Evolutionary conservation across 2,329 filamentous ascomycete species (phyloP), one percentile per base, ranked within the genome.

Genomic region (Furcasterigmium sp.): DNA sequence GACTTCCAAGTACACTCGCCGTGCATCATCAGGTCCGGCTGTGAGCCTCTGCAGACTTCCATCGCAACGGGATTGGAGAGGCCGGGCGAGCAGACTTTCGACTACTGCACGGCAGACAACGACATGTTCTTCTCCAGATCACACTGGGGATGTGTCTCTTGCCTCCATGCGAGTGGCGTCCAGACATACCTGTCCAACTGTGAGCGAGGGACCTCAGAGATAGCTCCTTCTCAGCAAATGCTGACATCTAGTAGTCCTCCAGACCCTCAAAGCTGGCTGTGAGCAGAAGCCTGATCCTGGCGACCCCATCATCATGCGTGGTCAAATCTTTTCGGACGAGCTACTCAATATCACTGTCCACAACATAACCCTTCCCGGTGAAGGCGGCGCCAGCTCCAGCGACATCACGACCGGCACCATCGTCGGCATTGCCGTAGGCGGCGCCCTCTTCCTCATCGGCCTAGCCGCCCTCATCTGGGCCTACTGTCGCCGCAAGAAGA

Each of bases 361-460:
- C 8, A 56, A 58, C 39, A 29, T 50, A 5, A 56, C 59, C 1
- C 39, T 54, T 2, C 51, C 60, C 0, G 46, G 51, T 0, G 50
- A 56, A 1, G 49, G 54, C 4, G 57, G 60, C 1, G 56, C 56
- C 2, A 56, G 49, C 0, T 48, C 54, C 3, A 56, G 51, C 4
- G 52, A 52, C 9, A 65, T 78, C 54, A 66, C 69, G 0, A 66
- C 67, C 0, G 69, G 71, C 3, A 70, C 71, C n/a, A 73, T 78
- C 14, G 70, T 72, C 0, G 76, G 76, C 15, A 79, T 81, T 37
- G 66, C 64, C 1, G 56, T 78, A 1, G 75, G 71, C 11, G 68
- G 64, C 7, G 61, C 62, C 0, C 57, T 74, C 0, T 53, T 70
- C 2, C 54, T 78, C 3, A 26, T 73, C 6, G 63, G 69, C 1